Evolutionary conservation across 345 rosid species (phyloP).

Genomic region (Salix arbutifolia): DNA sequence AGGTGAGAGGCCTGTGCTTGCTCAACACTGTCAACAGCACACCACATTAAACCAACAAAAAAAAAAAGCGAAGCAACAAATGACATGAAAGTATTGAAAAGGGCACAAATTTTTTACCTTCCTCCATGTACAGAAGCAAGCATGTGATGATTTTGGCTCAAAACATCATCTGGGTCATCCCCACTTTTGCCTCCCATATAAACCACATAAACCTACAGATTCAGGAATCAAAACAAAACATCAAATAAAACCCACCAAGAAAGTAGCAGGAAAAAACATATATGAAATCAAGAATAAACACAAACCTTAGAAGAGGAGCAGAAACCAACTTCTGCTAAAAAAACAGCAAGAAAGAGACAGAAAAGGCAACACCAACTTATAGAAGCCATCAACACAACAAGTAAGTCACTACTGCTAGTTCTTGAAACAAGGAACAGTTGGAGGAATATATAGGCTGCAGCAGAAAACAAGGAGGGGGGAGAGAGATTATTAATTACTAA

Average conservation of each 20-base stretch:
- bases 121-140: conserved; percentile 45
- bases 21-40: conserved; percentile 29
- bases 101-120: conserved; percentile 22
- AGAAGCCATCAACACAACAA: not conserved
- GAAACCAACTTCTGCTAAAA: not conserved
- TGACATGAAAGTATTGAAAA: not conserved
- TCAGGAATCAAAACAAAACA: not conserved
- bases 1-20: conserved; percentile 41
- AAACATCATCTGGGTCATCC: conserved; percentile 25
- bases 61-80: not conserved
- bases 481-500: not conserved
- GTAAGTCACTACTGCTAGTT: not conserved
- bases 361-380: not conserved
- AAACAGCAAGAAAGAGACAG: not conserved
- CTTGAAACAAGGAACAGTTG: not conserved
- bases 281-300: not conserved
- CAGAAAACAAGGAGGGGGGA: not conserved
- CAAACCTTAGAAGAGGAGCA: conserved; percentile 13
- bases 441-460: not conserved
- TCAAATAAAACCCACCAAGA: not conserved
- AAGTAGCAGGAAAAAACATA: not conserved
- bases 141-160: conserved; percentile 31
- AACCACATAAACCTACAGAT: conserved; percentile 41
- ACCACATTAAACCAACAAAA: not conserved
- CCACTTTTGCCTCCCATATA: conserved; percentile 37